Conservation (phyloP, 2,329 filamentous ascomycete genomes). For the Polychaeton citri region DNA sequence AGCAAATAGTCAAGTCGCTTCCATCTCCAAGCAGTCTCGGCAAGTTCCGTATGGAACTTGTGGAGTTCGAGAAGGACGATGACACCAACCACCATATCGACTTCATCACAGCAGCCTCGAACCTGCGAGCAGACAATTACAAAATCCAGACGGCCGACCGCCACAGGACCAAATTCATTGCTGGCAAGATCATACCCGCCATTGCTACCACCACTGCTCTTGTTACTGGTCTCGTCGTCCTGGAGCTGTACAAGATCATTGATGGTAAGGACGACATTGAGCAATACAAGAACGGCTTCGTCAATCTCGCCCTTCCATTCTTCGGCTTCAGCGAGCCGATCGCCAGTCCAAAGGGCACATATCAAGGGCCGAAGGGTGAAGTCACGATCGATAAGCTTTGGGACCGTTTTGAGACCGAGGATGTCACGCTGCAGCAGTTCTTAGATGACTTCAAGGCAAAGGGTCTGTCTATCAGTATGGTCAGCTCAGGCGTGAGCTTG, state of each 20-base stretch:
- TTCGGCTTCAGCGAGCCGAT: conserved; percentile 98
- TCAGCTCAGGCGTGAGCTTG: conserved; percentile 93
- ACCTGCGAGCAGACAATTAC: conserved; percentile 94
- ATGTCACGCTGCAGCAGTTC: conserved; percentile 76
- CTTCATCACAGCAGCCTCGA: conserved; percentile 95
- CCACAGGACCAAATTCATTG: conserved; percentile 99
- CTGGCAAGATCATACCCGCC: conserved; percentile 96
- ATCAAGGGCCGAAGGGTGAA: conserved; percentile 63
- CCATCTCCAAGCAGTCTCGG: conserved; percentile 69
- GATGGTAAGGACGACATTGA: conserved; percentile 95
- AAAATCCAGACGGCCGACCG: conserved; percentile 85
- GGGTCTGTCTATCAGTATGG: conserved; percentile 76
- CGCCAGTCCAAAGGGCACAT: conserved; percentile 81
- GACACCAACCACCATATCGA: conserved; percentile 97
- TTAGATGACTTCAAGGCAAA: conserved; percentile 67
- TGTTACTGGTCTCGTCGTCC: conserved; percentile 80
- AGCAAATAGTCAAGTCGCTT: conserved; percentile 57
- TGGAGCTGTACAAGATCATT: conserved; percentile 93
- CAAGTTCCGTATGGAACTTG: conserved; percentile 77
- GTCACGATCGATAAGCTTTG: conserved; percentile 90
- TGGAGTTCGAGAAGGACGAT: conserved; percentile 98
- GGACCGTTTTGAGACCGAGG: conserved; percentile 86
- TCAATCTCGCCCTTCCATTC: conserved; percentile 92
- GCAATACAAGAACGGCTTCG: conserved; percentile 98
- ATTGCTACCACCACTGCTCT: conserved; percentile 95